Base-by-base conservation (phyloP, 768 basidiomycete genomes). In the Lactarius pseudohatsudake region DNA sequence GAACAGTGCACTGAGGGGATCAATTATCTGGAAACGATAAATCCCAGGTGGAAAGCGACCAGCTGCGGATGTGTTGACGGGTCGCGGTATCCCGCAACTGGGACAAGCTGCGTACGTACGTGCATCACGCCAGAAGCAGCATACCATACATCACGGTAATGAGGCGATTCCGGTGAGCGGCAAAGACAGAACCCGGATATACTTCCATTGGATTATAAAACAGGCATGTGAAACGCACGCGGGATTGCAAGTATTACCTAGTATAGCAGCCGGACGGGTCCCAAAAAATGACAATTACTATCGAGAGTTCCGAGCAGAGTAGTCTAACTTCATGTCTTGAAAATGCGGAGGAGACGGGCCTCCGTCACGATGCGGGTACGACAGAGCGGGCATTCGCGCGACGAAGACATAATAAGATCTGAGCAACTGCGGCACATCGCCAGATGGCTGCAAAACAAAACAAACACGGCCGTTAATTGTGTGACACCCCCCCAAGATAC, bases 351-450 rank as follows among this genome's bases (percentile, higher is more conserved):
- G 59, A 96, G 78, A 45, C 93, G 81, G 30, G 85, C 85, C 74
- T 92, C 91, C 0, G 91, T 94, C 54, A 96, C 86, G 57, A 95
- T 94, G 59, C 92, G 82, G 16, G 92, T 96, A 62, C 95, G 82
- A 75, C 95, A 97, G 3, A 97, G 80, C 0, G 95, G 95, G 72
- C 95, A 97, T 76, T 96, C 94, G 66, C 87, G 84, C 22, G 91
- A 88, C 65, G 89, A 87, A 22, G 80, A 74, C 86, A 94, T 89
- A 71, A 94, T 80, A 32, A 91, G 79, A 45, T 94, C 92, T 8
- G 92, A 89, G 74, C 92, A 93, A 16, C 73, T 78, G 70, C 88
- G 82, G 69, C 92, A 94, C 86, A 94, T 84, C 7, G 87, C 84
- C 40, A 94, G 80, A 74, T 94, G 91, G n/a, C 92, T 92, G 70